These are phyloP conservation scores for Globisporangium takayamanum DNA, from an alignment of 352 stramenopile species.

Conservation along the genomic window DNA sequence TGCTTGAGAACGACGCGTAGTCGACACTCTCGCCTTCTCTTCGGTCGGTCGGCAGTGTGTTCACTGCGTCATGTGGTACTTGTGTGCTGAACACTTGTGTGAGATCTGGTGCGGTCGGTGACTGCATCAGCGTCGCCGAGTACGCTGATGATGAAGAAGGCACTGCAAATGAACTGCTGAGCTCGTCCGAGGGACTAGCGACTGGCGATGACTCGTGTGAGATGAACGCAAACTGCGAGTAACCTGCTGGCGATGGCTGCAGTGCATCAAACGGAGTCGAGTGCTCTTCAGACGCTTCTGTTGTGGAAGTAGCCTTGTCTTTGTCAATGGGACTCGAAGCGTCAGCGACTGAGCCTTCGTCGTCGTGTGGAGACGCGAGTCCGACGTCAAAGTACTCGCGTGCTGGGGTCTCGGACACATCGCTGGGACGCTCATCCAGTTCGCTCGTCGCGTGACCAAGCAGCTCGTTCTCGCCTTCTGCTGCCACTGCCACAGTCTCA, in stretches of 20 bases:
- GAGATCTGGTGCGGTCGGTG: not conserved
- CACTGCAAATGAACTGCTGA: not conserved
- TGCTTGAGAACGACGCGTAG: slow-evolving; percentile 1
- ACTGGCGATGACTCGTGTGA: slow-evolving; percentile 4
- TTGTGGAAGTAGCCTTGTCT: no score
- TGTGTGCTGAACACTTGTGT: not conserved
- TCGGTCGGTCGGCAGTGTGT: no score
- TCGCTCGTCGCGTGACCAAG: not conserved
- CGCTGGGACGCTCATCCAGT: not conserved
- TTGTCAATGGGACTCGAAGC: no score
- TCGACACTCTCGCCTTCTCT: not conserved
- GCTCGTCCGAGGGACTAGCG: not conserved
- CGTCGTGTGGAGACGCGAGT: no score
- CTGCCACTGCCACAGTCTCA: not conserved
- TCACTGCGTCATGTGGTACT: not conserved
- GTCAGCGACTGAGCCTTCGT: no score
- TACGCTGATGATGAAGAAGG: not conserved
- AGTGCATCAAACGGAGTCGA: not conserved
- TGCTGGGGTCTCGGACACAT: not conserved
- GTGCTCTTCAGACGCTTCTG: not conserved
- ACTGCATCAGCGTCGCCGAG: not conserved
- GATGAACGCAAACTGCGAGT: slow-evolving; percentile 16
- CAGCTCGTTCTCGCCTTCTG: not conserved
- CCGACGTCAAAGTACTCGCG: not conserved
- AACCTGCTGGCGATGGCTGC: slow-evolving; percentile 5